A percentile compares a stretch with the other conserved stretches of the same genome.
phyloP scores from a whole-genome alignment of 768 basidiomycete genomes.

The Agrocybe praecox region DNA sequence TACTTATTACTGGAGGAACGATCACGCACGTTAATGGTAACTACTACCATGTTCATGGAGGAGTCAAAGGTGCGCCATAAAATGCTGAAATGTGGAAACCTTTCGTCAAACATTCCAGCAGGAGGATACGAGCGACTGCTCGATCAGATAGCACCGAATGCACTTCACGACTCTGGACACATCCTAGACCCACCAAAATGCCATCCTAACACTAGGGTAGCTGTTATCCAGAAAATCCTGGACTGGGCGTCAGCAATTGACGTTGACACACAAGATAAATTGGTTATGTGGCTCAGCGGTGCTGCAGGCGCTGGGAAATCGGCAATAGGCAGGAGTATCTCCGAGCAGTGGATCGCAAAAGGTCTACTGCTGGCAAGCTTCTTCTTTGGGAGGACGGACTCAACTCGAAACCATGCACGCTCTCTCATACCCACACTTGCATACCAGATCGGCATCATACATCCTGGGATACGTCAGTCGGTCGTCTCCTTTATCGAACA shows the following conservation, averaged over 20 bases:
- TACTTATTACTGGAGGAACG: no score
- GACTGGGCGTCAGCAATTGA: conserved; percentile 14
- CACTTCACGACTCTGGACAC: conserved; percentile 5
- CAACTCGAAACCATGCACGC: background rate
- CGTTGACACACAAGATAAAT: conserved; percentile 7
- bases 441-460: conserved; percentile 5
- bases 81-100: no score
- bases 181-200: conserved; percentile 11
- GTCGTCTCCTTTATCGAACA: background rate
- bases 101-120: background rate
- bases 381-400: conserved; percentile 8
- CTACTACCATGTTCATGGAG: no score
- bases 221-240: conserved; percentile 3
- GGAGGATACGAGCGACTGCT: conserved; percentile 23
- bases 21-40: no score
- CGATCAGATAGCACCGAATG: conserved; percentile 34
- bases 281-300: conserved; percentile 17
- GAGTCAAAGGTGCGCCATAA: no score
- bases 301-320: conserved; percentile 19
- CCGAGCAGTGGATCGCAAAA: conserved; percentile 1
- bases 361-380: conserved; percentile 9
- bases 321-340: conserved; percentile 12
- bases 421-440: conserved; percentile 10
- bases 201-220: conserved; percentile 14
- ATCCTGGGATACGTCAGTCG: background rate